Conservation (phyloP, 2,329 filamentous ascomycete species). For the Pseudogymnoascus sp. region DNA sequence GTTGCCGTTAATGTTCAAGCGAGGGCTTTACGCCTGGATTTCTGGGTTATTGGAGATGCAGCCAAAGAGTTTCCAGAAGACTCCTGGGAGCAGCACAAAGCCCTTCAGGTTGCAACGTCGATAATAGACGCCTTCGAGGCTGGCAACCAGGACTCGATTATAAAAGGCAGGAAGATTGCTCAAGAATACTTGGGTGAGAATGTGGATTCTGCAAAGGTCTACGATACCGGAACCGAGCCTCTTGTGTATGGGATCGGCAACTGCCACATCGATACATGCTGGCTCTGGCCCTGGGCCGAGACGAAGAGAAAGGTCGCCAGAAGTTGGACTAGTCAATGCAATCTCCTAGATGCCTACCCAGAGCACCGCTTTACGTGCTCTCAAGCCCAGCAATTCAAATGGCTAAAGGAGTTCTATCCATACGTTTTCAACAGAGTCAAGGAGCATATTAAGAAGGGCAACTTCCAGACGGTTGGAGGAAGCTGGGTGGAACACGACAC, state of each 20-base stretch:
- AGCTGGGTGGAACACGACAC: conserved; percentile 99
- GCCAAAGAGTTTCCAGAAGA: conserved; percentile 84
- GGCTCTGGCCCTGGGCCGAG: conserved; percentile 97
- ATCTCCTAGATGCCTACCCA: conserved; percentile 89
- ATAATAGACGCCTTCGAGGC: conserved; percentile 89
- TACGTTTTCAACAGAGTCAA: conserved; percentile 86
- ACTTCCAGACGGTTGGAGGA: conserved; percentile 90
- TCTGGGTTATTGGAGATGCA: conserved; percentile 92
- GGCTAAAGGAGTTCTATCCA: conserved; percentile 86
- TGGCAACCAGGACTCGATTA: conserved; percentile 69
- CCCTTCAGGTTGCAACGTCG: conserved; percentile 72
- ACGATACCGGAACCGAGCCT: conserved; percentile 64
- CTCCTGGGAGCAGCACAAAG: conserved; percentile 83
- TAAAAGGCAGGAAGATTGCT: conserved; percentile 75
- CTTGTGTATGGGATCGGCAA: conserved; percentile 87
- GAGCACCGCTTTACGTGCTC: conserved; percentile 90
- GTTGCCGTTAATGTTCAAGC: conserved; percentile 83
- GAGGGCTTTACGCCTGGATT: conserved; percentile 77
- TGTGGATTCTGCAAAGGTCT: conserved; percentile 78
- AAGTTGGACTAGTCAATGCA: conserved; percentile 95
- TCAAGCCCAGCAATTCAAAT: conserved; percentile 96
- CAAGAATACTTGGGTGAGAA: conserved; percentile 73
- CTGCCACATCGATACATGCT: conserved; percentile 97
- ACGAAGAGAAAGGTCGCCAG: conserved; percentile 93
- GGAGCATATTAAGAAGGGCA: conserved; percentile 79